Evolutionary conservation across 2,329 filamentous ascomycete genomes (phyloP).

Genomic region (Apiospora saccharicola): DNA sequence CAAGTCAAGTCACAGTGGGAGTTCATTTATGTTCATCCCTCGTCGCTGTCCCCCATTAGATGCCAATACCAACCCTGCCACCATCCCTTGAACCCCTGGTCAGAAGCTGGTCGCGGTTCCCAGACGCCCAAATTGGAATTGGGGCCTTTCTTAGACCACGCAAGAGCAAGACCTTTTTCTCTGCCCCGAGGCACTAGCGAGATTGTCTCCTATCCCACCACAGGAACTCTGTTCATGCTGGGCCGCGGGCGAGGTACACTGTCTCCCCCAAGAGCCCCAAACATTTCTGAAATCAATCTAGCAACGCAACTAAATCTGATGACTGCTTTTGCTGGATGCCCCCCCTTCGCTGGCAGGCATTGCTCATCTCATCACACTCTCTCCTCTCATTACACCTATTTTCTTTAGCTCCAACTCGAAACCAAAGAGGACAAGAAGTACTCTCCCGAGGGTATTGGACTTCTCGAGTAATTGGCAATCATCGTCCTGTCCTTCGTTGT

Average conservation of each 20-base stretch:
- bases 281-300: slow-evolving; percentile 34
- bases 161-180: slow-evolving; percentile 36
- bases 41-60: neutral
- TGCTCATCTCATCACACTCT: slow-evolving; percentile 29
- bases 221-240: slow-evolving; percentile 40
- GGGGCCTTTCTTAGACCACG: slow-evolving; percentile 40
- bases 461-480: slow-evolving; percentile 8
- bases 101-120: neutral
- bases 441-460: neutral
- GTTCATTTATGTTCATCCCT: slow-evolving; percentile 4
- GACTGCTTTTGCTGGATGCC: slow-evolving; percentile 21
- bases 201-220: slow-evolving; percentile 44
- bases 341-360: slow-evolving; percentile 26
- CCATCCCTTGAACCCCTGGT: slow-evolving; percentile 16
- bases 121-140: slow-evolving; percentile 28
- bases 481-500: slow-evolving; percentile 18
- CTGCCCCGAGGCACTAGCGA: slow-evolving; percentile 47
- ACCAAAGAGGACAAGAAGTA: slow-evolving; percentile 26
- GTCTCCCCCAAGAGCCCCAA: slow-evolving; percentile 26
- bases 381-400: slow-evolving; percentile 27
- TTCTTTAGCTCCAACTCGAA: slow-evolving; percentile 28
- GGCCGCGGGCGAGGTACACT: slow-evolving; percentile 23
- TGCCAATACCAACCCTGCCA: slow-evolving; percentile 18
- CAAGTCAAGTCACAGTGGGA: slow-evolving; percentile 17
- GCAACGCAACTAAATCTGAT: slow-evolving; percentile 13